Base-by-base conservation (phyloP, 805 yeast genomes). In the Yamadazyma kitorensis region DNA sequence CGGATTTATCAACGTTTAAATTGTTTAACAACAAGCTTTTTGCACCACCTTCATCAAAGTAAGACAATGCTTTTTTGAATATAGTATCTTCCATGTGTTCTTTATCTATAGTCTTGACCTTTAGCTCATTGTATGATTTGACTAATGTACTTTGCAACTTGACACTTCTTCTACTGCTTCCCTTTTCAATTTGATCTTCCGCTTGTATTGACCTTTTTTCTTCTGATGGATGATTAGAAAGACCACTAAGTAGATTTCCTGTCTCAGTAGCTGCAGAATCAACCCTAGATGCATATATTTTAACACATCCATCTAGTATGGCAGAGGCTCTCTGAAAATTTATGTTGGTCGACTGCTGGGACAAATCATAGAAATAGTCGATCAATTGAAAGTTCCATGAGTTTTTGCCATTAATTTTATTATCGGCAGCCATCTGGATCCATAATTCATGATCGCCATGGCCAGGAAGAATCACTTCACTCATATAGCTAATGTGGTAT, bases 301-400 rank as follows among this genome's bases (percentile, higher is more conserved):
- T 60, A 27, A 60, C 62, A 47, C 66, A 60, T 13, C 66, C 66
- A 34, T 60, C 66, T 16, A 60, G 42, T 0, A 64, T 58, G 4
- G 64, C 64, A 2, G 61, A 54, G 1, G 64, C 65, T 18, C 57
- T 43, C 40, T 55, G 64, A 40, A 59, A 59, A 29, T 59, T 59
- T 43, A 58, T 57, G n/a, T n/a, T n/a, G n/a, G n/a, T n/a, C n/a
- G n/a, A n/a, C n/a, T n/a, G n/a, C 36, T 82, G 87, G 17, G 84
- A 74, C 59, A 87, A 68, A 50, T 86, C 95, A 51, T 88, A 84
- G 54, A 89, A 89, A 57, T 88, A 89, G 57, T 89, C 97, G 50
- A 89, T 89, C 49, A 89, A 69, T 0, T 89, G 95, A 52, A 87
- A 79, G 48, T 84, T 82, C 96, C 96, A 89, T 50, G 93, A 80